These are phyloP conservation scores for Erythrophleum fordii DNA, from an alignment of 306 rosid genomes.

Conservation along the genomic window DNA sequence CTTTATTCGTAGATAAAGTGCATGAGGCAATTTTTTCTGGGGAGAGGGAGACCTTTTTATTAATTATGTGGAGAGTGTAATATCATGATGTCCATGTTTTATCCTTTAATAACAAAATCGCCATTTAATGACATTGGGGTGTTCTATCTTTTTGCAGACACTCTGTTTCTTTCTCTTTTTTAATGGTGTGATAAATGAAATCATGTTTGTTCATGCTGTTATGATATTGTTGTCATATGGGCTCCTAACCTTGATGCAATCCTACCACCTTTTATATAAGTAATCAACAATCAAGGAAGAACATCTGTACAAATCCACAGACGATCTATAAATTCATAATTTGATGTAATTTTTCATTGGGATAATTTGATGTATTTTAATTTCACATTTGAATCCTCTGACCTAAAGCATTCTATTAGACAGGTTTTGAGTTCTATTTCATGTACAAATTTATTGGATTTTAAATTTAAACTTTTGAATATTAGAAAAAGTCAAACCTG, in stretches of 20 bases:
- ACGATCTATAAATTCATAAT: neutral
- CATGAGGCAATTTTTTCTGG: no score
- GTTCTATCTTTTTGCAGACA: neutral
- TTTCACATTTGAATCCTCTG: no score
- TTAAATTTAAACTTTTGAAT: no score
- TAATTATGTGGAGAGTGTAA: neutral
- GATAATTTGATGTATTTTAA: neutral
- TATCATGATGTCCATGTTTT: neutral
- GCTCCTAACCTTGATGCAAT: slow-evolving; percentile 22
- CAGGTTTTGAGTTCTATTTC: no score
- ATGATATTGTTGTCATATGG: slow-evolving; percentile 2
- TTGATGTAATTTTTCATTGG: neutral
- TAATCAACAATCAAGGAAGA: neutral
- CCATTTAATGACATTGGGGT: neutral
- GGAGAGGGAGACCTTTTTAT: no score
- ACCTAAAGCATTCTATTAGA: no score
- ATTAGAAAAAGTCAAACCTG: no score
- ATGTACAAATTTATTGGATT: no score
- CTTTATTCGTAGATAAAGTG: no score
- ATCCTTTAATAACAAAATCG: neutral
- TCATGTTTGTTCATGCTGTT: neutral
- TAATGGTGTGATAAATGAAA: neutral
- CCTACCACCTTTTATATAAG: neutral
- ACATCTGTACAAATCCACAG: neutral
- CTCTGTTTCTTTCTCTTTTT: neutral